These are phyloP conservation scores for Candida anutae DNA, from an alignment of 1,139 yeast species.

Conservation along the genomic window DNA sequence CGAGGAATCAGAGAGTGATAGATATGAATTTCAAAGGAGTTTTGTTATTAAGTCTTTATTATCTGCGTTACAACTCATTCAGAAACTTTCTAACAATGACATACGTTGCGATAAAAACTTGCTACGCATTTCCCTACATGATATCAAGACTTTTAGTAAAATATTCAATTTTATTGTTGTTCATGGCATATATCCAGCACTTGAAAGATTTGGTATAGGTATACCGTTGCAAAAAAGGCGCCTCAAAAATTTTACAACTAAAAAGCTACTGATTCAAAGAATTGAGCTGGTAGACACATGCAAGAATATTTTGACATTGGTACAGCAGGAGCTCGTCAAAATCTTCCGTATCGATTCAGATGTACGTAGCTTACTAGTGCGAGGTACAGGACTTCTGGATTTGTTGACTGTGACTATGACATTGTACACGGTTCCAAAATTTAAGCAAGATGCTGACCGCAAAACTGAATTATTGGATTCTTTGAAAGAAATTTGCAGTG, in stretches of 20 bases:
- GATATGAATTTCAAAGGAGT: too few relatives aligned
- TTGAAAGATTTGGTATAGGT: slow-evolving; percentile 49
- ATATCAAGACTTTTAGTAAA: slow-evolving; percentile 64
- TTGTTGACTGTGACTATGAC: slow-evolving; percentile 51
- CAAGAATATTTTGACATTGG: slow-evolving; percentile 19
- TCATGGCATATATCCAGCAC: slow-evolving; percentile 63
- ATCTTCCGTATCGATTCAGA: slow-evolving; percentile 39
- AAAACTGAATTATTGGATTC: slow-evolving; percentile 1
- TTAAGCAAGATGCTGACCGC: slow-evolving; percentile 4
- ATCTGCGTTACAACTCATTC: background rate
- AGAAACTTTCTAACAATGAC: slow-evolving; percentile 5
- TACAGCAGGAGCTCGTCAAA: slow-evolving; percentile 25
- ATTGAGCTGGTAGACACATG: slow-evolving; percentile 4
- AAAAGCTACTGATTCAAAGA: slow-evolving; percentile 14
- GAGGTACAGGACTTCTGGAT: slow-evolving; percentile 72
- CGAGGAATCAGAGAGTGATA: too few relatives aligned
- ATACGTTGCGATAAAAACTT: slow-evolving; percentile 25
- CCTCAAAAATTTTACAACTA: slow-evolving; percentile 33
- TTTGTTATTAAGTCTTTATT: background rate
- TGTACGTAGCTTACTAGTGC: slow-evolving; percentile 47
- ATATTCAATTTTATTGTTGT: slow-evolving; percentile 57
- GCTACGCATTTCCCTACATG: slow-evolving; percentile 73
- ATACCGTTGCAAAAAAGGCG: slow-evolving; percentile 59
- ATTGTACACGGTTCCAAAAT: slow-evolving; percentile 36
- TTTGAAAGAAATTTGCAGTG: slow-evolving; percentile 8